phyloP scores from a whole-genome alignment of 1,139 yeast species.

The Taphrina communis region DNA sequence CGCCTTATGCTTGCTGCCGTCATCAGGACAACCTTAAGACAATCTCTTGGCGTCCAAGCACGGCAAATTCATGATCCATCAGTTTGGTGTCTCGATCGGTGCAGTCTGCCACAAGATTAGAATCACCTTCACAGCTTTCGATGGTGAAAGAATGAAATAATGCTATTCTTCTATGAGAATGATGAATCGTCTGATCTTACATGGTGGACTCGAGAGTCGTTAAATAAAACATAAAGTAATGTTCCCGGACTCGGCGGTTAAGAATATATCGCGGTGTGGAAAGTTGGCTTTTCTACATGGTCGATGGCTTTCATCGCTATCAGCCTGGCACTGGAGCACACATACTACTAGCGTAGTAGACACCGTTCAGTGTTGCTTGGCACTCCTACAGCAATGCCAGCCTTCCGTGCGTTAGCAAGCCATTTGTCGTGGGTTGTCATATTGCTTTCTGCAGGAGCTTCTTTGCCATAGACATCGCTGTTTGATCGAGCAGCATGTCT shows the following conservation, averaged over 20 bases:
- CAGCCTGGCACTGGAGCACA: neutral
- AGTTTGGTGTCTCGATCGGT: too few species aligned
- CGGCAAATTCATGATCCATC: too few species aligned
- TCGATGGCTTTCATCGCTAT: neutral
- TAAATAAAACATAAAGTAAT: neutral
- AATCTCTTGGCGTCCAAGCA: too few species aligned
- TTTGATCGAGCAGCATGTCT: neutral
- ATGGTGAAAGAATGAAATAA: too few species aligned
- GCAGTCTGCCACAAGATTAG: too few species aligned
- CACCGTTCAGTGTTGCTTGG: slow-evolving; percentile 1
- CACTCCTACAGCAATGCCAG: slow-evolving; percentile 17
- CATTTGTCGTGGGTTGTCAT: slow-evolving; percentile 5
- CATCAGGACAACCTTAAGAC: too few species aligned
- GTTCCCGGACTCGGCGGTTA: neutral
- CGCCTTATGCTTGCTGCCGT: neutral
- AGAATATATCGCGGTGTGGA: slow-evolving; percentile 7
- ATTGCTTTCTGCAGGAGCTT: neutral
- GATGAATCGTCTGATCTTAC: slow-evolving; percentile 2
- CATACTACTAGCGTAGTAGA: neutral
- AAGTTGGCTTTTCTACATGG: neutral
- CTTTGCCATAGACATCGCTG: neutral
- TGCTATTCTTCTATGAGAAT: neutral
- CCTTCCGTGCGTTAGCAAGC: slow-evolving; percentile 17
- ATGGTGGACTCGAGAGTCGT: neutral
- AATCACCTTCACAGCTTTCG: too few species aligned